Conservation (phyloP, 2,329 filamentous ascomycete species). For the Bisporella sp. region DNA sequence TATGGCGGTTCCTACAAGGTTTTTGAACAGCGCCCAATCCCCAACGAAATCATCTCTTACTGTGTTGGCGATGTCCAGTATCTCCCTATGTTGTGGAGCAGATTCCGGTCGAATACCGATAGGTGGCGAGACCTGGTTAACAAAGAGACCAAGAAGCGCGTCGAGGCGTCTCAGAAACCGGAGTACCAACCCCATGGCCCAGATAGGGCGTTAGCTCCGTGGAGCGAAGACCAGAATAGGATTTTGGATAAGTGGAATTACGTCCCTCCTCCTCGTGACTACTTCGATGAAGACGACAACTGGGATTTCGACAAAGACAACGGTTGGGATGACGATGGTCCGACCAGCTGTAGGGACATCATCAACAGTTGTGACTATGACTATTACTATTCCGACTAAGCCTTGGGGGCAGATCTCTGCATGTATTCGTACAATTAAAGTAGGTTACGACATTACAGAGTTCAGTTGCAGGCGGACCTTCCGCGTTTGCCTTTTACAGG, state of each 20-base stretch:
- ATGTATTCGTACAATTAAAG: not conserved
- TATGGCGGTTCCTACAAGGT: constrained; percentile 37
- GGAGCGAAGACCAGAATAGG: constrained; percentile 22
- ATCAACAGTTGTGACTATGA: constrained; percentile 8
- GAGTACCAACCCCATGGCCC: constrained; percentile 17
- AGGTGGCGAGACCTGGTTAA: constrained; percentile 13
- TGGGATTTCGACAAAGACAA: not conserved
- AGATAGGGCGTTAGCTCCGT: constrained; percentile 21
- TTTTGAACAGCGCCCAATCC: constrained; percentile 39
- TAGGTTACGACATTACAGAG: too few relatives aligned
- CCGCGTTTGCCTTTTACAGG: too few relatives aligned
- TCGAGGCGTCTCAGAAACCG: constrained; percentile 16
- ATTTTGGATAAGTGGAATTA: constrained; percentile 22
- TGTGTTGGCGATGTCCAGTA: constrained; percentile 39
- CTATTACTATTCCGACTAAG: constrained; percentile 11
- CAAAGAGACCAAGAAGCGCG: constrained; percentile 16
- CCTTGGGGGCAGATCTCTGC: constrained; percentile 1
- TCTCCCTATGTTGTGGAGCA: constrained; percentile 32
- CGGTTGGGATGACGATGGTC: constrained; percentile 13
- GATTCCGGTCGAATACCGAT: constrained; percentile 9
- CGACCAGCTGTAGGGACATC: constrained; percentile 7
- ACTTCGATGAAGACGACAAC: constrained; percentile 8
- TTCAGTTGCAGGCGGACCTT: too few relatives aligned
- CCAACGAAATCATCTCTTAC: constrained; percentile 33
- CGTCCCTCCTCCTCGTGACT: constrained; percentile 14